Base-by-base conservation (phyloP, 2,329 filamentous ascomycete genomes). In the Trichoderma breve region DNA sequence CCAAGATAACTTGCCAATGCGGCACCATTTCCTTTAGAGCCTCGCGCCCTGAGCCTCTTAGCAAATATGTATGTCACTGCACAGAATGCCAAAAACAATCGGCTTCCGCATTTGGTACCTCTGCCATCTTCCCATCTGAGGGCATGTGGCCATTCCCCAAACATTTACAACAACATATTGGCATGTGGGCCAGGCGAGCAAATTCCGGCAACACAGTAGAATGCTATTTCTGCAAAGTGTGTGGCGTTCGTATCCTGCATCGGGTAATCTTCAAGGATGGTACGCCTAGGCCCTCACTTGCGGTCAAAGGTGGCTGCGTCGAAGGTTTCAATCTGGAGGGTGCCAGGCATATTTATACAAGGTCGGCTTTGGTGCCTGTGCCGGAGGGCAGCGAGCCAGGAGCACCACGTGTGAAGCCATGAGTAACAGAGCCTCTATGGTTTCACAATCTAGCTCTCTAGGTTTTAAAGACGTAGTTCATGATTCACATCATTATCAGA, bases 261-360 rank as follows among this genome's bases (percentile, higher is more conserved):
- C n/a, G 43, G 58, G 78, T 81, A 47, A 76, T 81, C 26, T 75
- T 81, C 7, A 72, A 77, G 1, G 81, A 84, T 71, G 84, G 84
- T 3, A 78, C 74, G 7, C 77, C 80, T 4, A 78, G 81, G 32
- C 34, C 77, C 0, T 83, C 80, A 0, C 72, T 86, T 11, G 83
- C 80, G 24, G 76, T 87, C 73, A 87, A 87, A 77, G 85, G 83
- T 3, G 85, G 85, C 0, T 79, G 81, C 11, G 73, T 86, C 14
- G 75, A 83, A 28, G 84, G 82, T 0, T 75, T 87, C 30, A 78
- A 80, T 47, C 83, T 83, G 79, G 75, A 79, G 3, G 77, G 76
- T 0, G 83, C 79, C 1, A 80, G 76, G 71, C 85, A 87, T 72
- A 87, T 87, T 24, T 87, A 80, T 72, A 82, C 82, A 4, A 77